Evolutionary conservation across 192 early-diverging fungal genomes (phyloP), one percentile per base, ranked within the genome.

Genomic region (Chytriomyces sp.): DNA sequence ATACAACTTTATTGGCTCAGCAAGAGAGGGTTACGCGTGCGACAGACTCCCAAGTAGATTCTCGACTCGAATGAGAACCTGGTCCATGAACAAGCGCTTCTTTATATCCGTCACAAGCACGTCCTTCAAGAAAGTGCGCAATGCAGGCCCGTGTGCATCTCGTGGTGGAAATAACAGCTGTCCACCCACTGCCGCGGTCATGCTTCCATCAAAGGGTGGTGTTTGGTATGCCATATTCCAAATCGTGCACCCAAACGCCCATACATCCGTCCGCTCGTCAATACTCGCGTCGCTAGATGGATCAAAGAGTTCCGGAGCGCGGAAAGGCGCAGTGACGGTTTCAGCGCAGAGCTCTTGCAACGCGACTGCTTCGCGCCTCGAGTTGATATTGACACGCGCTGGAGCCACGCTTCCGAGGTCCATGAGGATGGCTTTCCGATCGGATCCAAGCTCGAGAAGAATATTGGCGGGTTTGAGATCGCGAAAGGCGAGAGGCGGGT

Each of bases 401-500:
- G 68, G 68, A 22, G 78, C 62, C 1, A 85, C 84, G 2, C 81
- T 82, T 7, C 84, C 84, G n/a, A 85, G 76, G 72, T 85, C 84
- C 77, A 81, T 85, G 58, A 85, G 63, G 7, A 85, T 72, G 7
- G 68, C 77, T 19, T 40, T 64, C 3, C 54, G 54, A 10, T 75
- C 58, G 6, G 77, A 65, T 1, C 19, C n/a, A 49, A 26, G 5
- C 28, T 65, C 57, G 22, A 85, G 73, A 12, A 85, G 60, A 26
- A 85, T 67, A 53, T 85, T 85, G n/a, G 84, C 84, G 3, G 84
- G 84, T 52, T 85, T 85, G 10, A 85, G 72, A 61, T 85, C 84
- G 26, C 84, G 74, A 58, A 81, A 85, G 1, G 84, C 80, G 12
- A 77, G 70, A 12, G 81, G 79, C 14, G 84, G 84, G 44, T 77